Evolutionary conservation across 2,329 filamentous ascomycete species (phyloP).

Genomic region (Colletotrichum sp.): DNA sequence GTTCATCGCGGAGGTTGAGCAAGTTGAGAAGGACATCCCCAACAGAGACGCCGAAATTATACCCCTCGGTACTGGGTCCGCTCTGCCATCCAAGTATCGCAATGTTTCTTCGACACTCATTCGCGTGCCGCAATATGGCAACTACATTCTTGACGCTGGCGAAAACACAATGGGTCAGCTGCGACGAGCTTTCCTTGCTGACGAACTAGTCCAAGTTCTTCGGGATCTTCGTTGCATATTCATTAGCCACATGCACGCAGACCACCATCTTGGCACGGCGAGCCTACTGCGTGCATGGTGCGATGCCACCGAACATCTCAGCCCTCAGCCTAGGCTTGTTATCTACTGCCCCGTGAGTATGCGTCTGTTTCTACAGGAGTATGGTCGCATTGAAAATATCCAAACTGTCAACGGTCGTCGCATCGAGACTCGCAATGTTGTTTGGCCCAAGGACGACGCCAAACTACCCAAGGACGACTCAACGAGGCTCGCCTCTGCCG

Average conservation of each 20-base stretch:
- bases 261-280: slow-evolving; percentile 90
- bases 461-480: slow-evolving; percentile 46
- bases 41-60: slow-evolving; percentile 81
- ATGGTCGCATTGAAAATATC: slow-evolving; percentile 77
- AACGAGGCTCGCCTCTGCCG: slow-evolving; percentile 70
- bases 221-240: slow-evolving; percentile 81
- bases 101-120: slow-evolving; percentile 92
- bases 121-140: slow-evolving; percentile 83
- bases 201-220: slow-evolving; percentile 74
- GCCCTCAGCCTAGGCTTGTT: slow-evolving; percentile 52
- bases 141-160: slow-evolving; percentile 88
- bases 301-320: slow-evolving; percentile 47
- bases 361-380: slow-evolving; percentile 79
- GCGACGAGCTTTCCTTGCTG: slow-evolving; percentile 70
- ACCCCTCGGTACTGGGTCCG: slow-evolving; percentile 89
- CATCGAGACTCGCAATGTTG: slow-evolving; percentile 35
- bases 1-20: slow-evolving; percentile 54
- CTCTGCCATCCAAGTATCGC: slow-evolving; percentile 88
- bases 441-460: slow-evolving; percentile 23
- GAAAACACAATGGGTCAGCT: slow-evolving; percentile 93
- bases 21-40: slow-evolving; percentile 69
- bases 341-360: slow-evolving; percentile 76
- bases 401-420: slow-evolving; percentile 62
- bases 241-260: slow-evolving; percentile 95
- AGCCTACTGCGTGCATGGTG: slow-evolving; percentile 86